Percentiles rank a stretch among this genome's conserved stretches.
phyloP scores from a whole-genome alignment of 2,329 filamentous ascomycete genomes.

The Thelonectria blattea region DNA sequence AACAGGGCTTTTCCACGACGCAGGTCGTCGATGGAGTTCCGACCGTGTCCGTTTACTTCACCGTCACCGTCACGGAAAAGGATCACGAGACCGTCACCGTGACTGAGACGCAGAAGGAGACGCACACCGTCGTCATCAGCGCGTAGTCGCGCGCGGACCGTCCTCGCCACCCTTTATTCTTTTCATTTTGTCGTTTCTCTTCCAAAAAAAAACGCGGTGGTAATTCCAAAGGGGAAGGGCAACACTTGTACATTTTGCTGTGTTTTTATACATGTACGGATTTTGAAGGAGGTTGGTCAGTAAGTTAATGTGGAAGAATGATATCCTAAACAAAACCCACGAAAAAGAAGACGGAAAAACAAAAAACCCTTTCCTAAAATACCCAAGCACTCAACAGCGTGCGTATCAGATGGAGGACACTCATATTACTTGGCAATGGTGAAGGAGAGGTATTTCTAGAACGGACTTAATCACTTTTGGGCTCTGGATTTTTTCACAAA shows the following conservation, averaged over 20 bases:
- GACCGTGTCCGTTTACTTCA: conserved; percentile 46
- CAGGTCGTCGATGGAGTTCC: conserved; percentile 42
- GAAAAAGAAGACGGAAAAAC: background rate
- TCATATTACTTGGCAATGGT: background rate
- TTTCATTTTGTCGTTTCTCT: background rate
- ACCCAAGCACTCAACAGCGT: conserved; percentile 10
- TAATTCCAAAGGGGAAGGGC: conserved; percentile 6
- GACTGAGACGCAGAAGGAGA: conserved; percentile 39
- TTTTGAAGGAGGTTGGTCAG: background rate
- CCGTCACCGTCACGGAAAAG: conserved; percentile 46
- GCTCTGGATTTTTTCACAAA: background rate
- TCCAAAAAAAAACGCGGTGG: background rate
- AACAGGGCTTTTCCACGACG: conserved; percentile 27
- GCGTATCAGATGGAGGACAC: conserved; percentile 1
- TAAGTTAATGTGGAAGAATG: conserved; percentile 12
- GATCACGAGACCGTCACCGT: conserved; percentile 34
- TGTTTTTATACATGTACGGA: background rate
- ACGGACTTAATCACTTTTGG: conserved; percentile 11
- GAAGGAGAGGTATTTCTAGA: conserved; percentile 5
- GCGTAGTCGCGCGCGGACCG: conserved; percentile 21
- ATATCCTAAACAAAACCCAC: background rate
- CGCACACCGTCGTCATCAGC: conserved; percentile 42
- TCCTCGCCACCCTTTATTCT: background rate
- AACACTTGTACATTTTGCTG: conserved; percentile 10
- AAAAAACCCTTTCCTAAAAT: background rate